Percentiles rank a stretch among this genome's conserved stretches.
These are phyloP conservation scores for Ceratocystiopsis sp. DNA, from an alignment of 2,329 filamentous ascomycete genomes.

Conservation along the genomic window DNA sequence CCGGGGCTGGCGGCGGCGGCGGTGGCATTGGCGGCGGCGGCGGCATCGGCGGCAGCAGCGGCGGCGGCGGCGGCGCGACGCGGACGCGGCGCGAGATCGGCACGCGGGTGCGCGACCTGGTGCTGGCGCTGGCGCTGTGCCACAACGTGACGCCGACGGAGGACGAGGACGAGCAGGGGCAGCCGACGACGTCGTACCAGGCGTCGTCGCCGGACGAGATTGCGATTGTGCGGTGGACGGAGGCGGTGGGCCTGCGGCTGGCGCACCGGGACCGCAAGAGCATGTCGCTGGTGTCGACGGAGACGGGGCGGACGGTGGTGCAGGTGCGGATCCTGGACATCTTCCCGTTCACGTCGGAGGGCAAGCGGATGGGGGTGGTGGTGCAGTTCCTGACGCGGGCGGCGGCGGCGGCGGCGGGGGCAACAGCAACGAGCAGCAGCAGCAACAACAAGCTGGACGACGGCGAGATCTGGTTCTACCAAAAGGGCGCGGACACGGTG, in stretches of 20 bases:
- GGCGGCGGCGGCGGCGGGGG: slow-evolving; percentile 16
- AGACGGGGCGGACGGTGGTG: slow-evolving; percentile 58
- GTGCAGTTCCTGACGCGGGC: slow-evolving; percentile 60
- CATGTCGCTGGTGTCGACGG: slow-evolving; percentile 66
- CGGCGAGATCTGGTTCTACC: slow-evolving; percentile 93
- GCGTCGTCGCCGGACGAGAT: slow-evolving; percentile 97
- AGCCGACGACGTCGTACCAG: slow-evolving; percentile 71
- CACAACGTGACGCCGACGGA: slow-evolving; percentile 92
- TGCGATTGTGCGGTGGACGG: slow-evolving; percentile 90
- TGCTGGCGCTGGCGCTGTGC: slow-evolving; percentile 80
- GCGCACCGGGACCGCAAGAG: slow-evolving; percentile 71
- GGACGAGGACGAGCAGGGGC: slow-evolving; percentile 53
- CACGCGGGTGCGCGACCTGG: slow-evolving; percentile 78
- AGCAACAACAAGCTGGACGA: slow-evolving; percentile 26
- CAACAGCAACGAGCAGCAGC: too few relatives aligned
- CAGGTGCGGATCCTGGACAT: slow-evolving; percentile 80
- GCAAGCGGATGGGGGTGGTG: slow-evolving; percentile 95
- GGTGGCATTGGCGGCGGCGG: slow-evolving; percentile 34
- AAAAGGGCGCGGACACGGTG: slow-evolving; percentile 95
- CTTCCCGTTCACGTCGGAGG: slow-evolving; percentile 95
- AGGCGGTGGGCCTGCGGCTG: slow-evolving; percentile 74
- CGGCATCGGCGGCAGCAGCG: slow-evolving; percentile 29
- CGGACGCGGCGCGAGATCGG: slow-evolving; percentile 87
- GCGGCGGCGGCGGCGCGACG: slow-evolving; percentile 47
- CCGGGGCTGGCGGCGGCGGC: slow-evolving; percentile 25